phyloP scores from a whole-genome alignment of 805 yeast genomes.

The Ogataea saltuana region DNA sequence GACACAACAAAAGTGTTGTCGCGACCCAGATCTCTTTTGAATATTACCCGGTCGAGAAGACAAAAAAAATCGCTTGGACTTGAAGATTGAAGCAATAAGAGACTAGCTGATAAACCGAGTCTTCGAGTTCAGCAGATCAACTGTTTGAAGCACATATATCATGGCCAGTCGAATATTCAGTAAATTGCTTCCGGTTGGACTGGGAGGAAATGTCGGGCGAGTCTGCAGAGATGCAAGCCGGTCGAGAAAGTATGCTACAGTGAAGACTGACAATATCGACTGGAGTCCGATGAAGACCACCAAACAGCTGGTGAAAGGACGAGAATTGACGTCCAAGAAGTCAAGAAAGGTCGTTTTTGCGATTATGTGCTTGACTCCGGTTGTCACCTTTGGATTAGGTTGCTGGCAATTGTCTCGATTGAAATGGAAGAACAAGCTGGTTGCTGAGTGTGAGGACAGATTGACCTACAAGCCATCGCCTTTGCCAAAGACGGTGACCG shows the following conservation, averaged over 20 bases:
- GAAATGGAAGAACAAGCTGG: slow-evolving; percentile 83
- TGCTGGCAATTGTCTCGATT: slow-evolving; percentile 90
- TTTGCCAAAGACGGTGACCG: slow-evolving; percentile 65
- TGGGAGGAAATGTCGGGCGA: not conserved
- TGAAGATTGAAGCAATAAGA: too few species aligned
- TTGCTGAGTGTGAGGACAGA: slow-evolving; percentile 80
- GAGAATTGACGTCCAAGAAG: slow-evolving; percentile 25
- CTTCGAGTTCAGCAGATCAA: too few species aligned
- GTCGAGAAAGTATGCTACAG: slow-evolving; percentile 34
- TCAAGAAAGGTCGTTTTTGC: slow-evolving; percentile 34
- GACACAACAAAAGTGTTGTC: not conserved
- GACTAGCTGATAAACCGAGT: too few species aligned
- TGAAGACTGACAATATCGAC: slow-evolving; percentile 71
- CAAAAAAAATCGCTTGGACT: too few species aligned
- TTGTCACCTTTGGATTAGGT: slow-evolving; percentile 81
- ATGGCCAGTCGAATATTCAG: slow-evolving; percentile 1
- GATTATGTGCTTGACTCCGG: slow-evolving; percentile 73
- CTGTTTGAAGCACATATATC: too few species aligned
- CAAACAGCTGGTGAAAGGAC: slow-evolving; percentile 38
- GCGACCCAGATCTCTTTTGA: too few species aligned
- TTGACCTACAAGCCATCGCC: slow-evolving; percentile 71
- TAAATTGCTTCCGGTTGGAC: not conserved
- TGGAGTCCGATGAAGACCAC: slow-evolving; percentile 76
- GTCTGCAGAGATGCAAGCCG: not conserved
- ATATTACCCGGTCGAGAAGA: not conserved